Percentiles rank a stretch among this genome's conserved stretches.
These are phyloP conservation scores for Eucalyptus regnans DNA, from an alignment of 345 rosid genomes.

Conservation along the genomic window DNA sequence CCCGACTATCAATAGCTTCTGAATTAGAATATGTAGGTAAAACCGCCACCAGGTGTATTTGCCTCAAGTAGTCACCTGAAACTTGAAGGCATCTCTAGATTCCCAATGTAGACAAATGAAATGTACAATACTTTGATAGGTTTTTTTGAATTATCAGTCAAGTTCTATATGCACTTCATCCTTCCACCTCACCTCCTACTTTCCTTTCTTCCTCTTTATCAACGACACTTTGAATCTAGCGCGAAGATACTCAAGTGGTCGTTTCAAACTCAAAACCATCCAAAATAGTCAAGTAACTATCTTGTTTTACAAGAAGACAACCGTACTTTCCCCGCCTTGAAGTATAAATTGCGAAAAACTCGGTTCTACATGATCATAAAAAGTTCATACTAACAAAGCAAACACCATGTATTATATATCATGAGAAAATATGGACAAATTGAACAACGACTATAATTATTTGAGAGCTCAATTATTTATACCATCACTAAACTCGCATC, in stretches of 20 bases:
- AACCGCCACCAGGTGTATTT: background rate
- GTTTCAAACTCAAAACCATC: background rate
- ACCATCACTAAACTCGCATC: too few relatives aligned
- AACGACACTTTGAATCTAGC: fast-evolving
- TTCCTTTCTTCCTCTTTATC: background rate
- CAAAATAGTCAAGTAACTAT: background rate
- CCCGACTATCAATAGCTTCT: background rate
- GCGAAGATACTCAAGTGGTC: too few relatives aligned
- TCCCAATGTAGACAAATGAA: background rate
- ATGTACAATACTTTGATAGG: background rate
- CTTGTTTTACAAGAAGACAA: background rate
- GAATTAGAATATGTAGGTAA: background rate
- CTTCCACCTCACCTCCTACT: background rate
- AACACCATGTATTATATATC: background rate
- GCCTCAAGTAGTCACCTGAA: background rate
- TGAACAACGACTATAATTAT: background rate
- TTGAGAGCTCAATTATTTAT: background rate
- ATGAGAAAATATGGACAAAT: fast-evolving
- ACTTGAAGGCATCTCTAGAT: background rate
- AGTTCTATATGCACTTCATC: background rate
- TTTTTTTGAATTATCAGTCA: background rate
- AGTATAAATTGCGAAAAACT: background rate
- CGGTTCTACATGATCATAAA: too few relatives aligned
- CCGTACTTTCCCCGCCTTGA: fast-evolving
- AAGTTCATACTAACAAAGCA: background rate